Base-by-base conservation (phyloP, 2,329 filamentous ascomycete genomes). In the Monosporascus cannonballus region DNA sequence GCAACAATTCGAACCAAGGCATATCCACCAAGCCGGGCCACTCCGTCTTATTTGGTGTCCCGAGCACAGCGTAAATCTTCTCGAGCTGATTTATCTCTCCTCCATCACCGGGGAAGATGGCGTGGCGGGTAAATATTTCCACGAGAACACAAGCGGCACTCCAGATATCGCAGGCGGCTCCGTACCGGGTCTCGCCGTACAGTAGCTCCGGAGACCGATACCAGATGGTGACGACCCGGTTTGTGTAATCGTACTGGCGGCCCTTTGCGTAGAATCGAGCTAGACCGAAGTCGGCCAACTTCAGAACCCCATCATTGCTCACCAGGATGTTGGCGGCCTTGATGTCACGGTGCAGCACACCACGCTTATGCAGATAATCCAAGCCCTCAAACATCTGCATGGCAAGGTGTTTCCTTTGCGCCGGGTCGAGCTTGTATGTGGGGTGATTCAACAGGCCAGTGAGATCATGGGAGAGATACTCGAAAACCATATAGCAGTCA, bases 401-500 rank as follows among this genome's bases (percentile, higher is more conserved):
- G 1, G 91, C 90, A 36, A 99, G 79, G 67, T 99, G 85, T 71
- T 99, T 99, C 72, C 91, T 95, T 69, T 97, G 92, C 0, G 87
- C 84, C 4, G 84, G 75, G 38, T 94, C 88, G 15, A 99, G 81
- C 54, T 86, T 86, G 72, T 96, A 99, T 0, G 87, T 87, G 0
- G 94, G 94, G 65, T 99, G 94, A 64, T 97, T 97, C 55, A 99
- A 82, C 34, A 99, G 77, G 15, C 94, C 94, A 3, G 94, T 99
- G 55, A 99, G 76, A 69, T 99, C 94, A 68, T 99, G 94, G 1
- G 94, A 93, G 34, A 97, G 79, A 67, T 99, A 99, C 69, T 99
- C 94, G 59, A 99, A 99, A 3, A 99, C 94, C 94, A 99, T 99
- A 72, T 96, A 99, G 69, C 94, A 99, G 71, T 97, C 92, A 61